Percentiles rank a stretch among this genome's conserved stretches.
Conservation (phyloP, 2,329 filamentous ascomycete genomes). For the Tolypocladium album region DNA sequence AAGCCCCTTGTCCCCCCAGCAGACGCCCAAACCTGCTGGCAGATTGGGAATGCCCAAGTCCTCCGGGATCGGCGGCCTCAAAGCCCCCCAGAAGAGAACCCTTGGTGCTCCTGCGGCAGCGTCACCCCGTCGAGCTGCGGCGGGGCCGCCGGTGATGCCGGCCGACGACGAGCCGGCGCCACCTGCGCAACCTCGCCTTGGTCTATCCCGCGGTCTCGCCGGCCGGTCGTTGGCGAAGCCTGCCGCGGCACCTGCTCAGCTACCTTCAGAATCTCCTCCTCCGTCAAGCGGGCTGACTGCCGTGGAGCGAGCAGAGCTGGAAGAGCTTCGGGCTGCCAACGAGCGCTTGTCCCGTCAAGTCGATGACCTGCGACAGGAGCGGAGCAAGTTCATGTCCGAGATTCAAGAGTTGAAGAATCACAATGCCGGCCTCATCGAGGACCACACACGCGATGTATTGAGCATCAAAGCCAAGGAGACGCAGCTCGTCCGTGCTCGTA, state of each 20-base stretch:
- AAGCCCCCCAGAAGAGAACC: conserved; percentile 46
- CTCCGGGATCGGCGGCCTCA: conserved; percentile 43
- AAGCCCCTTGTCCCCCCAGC: conserved; percentile 46
- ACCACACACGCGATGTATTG: conserved; percentile 88
- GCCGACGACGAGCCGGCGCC: conserved; percentile 48
- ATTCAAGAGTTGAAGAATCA: conserved; percentile 93
- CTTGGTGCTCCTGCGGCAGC: conserved; percentile 36
- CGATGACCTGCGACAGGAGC: conserved; percentile 75
- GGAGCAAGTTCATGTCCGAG: conserved; percentile 71
- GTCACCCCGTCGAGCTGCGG: conserved; percentile 43
- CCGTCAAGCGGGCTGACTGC: conserved; percentile 57
- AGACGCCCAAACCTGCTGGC: conserved; percentile 39
- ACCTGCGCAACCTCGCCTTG: conserved; percentile 51
- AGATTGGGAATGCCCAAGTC: conserved; percentile 48
- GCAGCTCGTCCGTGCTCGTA: conserved; percentile 82
- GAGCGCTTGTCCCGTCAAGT: conserved; percentile 65
- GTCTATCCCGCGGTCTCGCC: conserved; percentile 68
- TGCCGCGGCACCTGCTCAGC: conserved; percentile 35
- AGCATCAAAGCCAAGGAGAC: conserved; percentile 99
- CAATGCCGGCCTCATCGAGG: conserved; percentile 92
- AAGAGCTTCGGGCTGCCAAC: conserved; percentile 76
- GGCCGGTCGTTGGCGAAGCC: conserved; percentile 79
- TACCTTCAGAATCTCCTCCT: conserved; percentile 44
- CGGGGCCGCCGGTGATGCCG: conserved; percentile 35
- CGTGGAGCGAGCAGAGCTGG: conserved; percentile 84